A percentile compares a stretch with the other conserved stretches of the same genome.
phyloP scores from a whole-genome alignment of 345 rosid species.

The Hibiscus tridactylites region DNA sequence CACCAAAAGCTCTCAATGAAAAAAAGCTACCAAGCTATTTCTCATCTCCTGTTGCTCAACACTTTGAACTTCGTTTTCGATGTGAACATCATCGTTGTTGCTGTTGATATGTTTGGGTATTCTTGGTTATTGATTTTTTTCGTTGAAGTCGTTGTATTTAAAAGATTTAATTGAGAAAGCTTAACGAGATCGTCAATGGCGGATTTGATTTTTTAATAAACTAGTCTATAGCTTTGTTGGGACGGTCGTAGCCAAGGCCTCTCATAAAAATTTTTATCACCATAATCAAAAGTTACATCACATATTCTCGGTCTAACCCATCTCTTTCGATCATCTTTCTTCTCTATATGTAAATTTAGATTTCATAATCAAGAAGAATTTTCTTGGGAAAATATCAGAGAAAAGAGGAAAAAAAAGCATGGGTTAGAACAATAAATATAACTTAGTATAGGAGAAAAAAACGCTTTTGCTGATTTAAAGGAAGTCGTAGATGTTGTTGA shows the following conservation, averaged over 20 bases:
- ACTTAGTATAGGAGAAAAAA: conserved; percentile 12
- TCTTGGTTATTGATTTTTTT: too few species aligned
- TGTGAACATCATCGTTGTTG: too few species aligned
- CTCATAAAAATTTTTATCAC: too few species aligned
- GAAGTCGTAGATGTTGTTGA: background rate
- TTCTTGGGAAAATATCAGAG: conserved; percentile 8
- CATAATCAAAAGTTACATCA: too few species aligned
- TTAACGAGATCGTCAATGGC: conserved; percentile 76
- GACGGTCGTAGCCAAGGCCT: conserved; percentile 70
- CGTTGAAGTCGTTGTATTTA: too few species aligned
- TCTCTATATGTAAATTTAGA: too few species aligned
- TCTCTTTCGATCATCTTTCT: too few species aligned
- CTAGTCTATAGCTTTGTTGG: conserved; percentile 93
- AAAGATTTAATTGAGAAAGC: conserved; percentile 85
- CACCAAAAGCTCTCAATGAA: conserved; percentile 51
- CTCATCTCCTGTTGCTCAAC: too few species aligned
- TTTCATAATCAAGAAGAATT: background rate
- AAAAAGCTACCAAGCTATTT: too few species aligned
- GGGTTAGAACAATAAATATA: conserved; percentile 9
- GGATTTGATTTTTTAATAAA: conserved; percentile 65
- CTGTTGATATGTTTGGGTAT: too few species aligned
- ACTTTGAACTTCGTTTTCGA: too few species aligned
- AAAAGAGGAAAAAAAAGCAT: background rate
- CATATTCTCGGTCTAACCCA: too few species aligned
- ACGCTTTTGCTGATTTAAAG: conserved; percentile 14